These are phyloP conservation scores for Arthroderma uncinatum DNA, from an alignment of 2,329 filamentous ascomycete species.

Conservation along the genomic window DNA sequence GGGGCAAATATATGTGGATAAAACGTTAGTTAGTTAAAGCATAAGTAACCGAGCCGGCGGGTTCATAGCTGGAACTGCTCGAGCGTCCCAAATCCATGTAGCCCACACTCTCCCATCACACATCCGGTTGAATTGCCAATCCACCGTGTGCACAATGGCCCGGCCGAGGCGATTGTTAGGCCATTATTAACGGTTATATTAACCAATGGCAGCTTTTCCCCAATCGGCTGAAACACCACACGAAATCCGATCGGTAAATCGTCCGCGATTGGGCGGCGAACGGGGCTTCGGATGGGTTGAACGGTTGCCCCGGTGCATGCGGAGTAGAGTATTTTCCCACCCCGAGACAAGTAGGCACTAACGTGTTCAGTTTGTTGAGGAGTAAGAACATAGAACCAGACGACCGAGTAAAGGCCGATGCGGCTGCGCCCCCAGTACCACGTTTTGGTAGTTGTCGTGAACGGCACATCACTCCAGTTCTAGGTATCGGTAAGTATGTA, in stretches of 20 bases:
- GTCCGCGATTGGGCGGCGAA: background rate
- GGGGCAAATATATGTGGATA: background rate
- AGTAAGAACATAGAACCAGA: conserved; percentile 34
- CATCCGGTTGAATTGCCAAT: conserved; percentile 11
- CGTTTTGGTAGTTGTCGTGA: conserved; percentile 23
- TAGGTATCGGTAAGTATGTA: conserved; percentile 11
- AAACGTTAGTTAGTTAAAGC: background rate
- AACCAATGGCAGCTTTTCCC: background rate
- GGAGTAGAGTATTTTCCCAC: background rate
- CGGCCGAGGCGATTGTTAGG: conserved; percentile 5
- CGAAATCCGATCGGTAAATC: background rate
- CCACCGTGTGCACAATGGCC: conserved; percentile 9
- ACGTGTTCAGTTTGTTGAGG: background rate
- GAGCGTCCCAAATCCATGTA: conserved; percentile 4
- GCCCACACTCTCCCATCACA: background rate
- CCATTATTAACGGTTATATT: conserved; percentile 4
- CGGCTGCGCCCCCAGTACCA: conserved; percentile 39
- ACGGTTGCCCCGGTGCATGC: background rate
- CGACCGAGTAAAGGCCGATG: conserved; percentile 34
- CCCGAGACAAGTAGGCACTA: background rate
- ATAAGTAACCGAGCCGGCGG: background rate
- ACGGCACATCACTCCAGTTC: conserved; percentile 36
- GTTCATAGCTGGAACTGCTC: conserved; percentile 13
- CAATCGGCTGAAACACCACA: background rate
- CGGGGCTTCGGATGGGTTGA: background rate